Conservation (phyloP, 169 alveolate genomes). For the Plasmodium cynomolgi region DNA sequence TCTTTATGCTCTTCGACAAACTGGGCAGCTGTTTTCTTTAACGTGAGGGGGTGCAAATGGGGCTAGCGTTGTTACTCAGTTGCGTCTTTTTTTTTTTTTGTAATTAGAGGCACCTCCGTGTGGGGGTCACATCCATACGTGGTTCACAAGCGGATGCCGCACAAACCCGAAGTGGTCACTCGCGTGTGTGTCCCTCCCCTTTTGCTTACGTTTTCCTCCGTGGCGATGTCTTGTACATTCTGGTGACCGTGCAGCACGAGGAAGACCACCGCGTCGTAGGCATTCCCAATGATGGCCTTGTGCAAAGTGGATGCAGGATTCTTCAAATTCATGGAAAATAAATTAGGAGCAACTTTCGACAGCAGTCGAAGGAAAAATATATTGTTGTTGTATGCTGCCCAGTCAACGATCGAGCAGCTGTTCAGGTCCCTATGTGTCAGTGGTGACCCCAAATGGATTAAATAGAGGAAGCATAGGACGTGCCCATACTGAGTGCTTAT, state of each 20-base stretch:
- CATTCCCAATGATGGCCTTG: constrained; percentile 66
- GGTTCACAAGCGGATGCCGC: background rate
- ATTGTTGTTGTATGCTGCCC: constrained; percentile 67
- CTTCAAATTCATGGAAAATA: constrained; percentile 7
- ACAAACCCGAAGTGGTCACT: background rate
- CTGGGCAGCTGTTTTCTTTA: constrained; percentile 35
- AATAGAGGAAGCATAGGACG: constrained; percentile 34
- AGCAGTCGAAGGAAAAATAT: constrained; percentile 56
- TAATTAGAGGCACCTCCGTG: background rate
- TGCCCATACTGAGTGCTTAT: constrained; percentile 45
- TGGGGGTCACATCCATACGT: background rate
- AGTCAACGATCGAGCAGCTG: constrained; percentile 32
- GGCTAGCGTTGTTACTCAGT: background rate
- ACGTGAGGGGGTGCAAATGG: background rate
- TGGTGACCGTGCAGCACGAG: constrained; percentile 14
- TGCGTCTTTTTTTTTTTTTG: background rate
- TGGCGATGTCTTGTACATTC: constrained; percentile 35
- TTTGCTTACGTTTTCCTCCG: constrained; percentile 41
- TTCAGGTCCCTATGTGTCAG: constrained; percentile 46
- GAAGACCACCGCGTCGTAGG: constrained; percentile 55
- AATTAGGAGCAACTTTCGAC: constrained; percentile 26
- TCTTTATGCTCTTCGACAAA: constrained; percentile 55
- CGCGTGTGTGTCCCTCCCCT: background rate
- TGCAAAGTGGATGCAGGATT: constrained; percentile 29
- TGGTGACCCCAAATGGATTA: constrained; percentile 14